Conservation (phyloP, 805 yeast species). For the Yamadazyma nakazawae region DNA sequence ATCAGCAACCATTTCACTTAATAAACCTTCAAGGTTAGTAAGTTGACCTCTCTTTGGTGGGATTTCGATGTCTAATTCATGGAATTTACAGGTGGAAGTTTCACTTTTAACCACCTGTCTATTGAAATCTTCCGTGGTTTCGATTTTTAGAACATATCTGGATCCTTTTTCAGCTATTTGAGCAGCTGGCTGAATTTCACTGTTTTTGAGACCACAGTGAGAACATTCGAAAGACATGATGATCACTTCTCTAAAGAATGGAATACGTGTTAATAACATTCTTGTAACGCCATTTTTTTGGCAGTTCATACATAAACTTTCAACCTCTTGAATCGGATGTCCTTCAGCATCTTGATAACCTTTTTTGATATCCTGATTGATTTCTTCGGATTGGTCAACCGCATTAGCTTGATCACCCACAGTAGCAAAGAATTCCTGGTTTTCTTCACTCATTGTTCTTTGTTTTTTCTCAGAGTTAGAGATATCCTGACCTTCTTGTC, state of each 20-base stretch:
- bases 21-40: conserved; percentile 87
- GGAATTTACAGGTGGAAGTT: conserved; percentile 72
- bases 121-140: conserved; percentile 67
- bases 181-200: conserved; percentile 95
- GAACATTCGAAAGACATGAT: conserved; percentile 95
- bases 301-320: conserved; percentile 95
- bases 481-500: conserved; percentile 14
- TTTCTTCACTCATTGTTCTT: conserved; percentile 6
- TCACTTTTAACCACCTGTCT: conserved; percentile 93
- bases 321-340: conserved; percentile 92
- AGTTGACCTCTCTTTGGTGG: conserved; percentile 94
- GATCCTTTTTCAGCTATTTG: conserved; percentile 86
- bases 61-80: conserved; percentile 86
- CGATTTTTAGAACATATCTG: conserved; percentile 66
- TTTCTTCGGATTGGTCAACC: conserved; percentile 19
- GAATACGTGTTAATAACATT: conserved; percentile 81
- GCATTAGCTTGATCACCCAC: conserved; percentile 42
- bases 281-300: conserved; percentile 81
- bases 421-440: conserved; percentile 22
- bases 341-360: conserved; percentile 85
- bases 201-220: conserved; percentile 87
- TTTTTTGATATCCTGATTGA: conserved; percentile 48
- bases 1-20: conserved; percentile 80
- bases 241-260: conserved; percentile 86
- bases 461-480: conserved; percentile 15